Evolutionary conservation across 768 basidiomycete genomes (phyloP).

Genomic region (Mycena venus): DNA sequence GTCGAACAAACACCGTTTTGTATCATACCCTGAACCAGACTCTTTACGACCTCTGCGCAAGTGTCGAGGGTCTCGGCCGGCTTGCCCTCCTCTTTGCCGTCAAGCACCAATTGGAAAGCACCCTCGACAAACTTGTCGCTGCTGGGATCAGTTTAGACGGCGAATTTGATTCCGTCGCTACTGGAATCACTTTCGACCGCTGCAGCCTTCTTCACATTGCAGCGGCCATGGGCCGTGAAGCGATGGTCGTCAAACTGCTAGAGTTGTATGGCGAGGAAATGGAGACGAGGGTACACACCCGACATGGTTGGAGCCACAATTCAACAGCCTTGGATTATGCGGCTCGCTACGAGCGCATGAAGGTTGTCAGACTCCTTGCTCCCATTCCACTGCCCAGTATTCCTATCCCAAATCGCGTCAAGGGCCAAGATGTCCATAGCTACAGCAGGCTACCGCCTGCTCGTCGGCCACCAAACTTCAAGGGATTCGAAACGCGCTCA

Average conservation of each 20-base stretch:
- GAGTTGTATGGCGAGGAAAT: background rate
- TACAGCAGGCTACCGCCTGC: too few relatives aligned
- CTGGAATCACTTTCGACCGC: background rate
- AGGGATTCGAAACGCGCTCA: background rate
- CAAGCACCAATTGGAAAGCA: background rate
- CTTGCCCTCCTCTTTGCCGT: constrained; percentile 9
- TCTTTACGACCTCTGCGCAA: background rate
- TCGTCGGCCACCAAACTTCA: background rate
- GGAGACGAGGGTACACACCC: background rate
- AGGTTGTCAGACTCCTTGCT: background rate
- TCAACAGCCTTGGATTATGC: background rate
- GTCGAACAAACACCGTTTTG: background rate
- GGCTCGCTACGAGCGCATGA: background rate
- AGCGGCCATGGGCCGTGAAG: background rate
- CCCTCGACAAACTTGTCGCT: background rate
- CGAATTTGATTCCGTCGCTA: background rate
- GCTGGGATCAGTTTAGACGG: background rate
- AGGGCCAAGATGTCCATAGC: too few relatives aligned
- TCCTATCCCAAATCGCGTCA: background rate
- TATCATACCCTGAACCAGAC: background rate
- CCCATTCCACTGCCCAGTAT: background rate
- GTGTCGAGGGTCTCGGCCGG: background rate
- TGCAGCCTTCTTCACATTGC: background rate
- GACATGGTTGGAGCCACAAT: background rate
- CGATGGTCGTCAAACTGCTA: background rate